phyloP scores from a whole-genome alignment of 805 yeast genomes.

The Kuraishia ogatae region DNA sequence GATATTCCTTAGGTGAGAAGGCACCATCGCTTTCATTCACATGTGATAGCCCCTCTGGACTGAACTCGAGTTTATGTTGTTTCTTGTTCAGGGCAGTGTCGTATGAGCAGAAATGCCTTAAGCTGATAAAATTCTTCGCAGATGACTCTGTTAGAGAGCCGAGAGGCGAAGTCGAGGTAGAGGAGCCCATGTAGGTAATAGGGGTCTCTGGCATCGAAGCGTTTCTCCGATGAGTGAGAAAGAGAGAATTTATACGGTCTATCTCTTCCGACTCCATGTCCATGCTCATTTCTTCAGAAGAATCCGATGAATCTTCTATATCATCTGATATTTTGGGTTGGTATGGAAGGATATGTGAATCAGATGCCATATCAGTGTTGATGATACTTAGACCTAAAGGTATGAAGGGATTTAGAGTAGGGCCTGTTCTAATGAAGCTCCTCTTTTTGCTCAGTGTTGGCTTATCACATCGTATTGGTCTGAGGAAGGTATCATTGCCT shows the following conservation, averaged over 20 bases:
- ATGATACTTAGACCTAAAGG: not conserved
- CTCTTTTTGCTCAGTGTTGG: not conserved
- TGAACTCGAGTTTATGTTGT: not conserved
- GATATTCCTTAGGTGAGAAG: not conserved
- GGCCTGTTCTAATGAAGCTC: not conserved
- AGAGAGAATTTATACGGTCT: not conserved
- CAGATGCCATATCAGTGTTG: not conserved
- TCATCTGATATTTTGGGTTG: not conserved
- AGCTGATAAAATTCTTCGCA: conserved; percentile 7
- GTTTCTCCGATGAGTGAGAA: not conserved
- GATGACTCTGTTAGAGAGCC: not conserved
- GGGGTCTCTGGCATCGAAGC: conserved; percentile 3
- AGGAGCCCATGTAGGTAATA: not conserved
- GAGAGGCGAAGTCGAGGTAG: not conserved
- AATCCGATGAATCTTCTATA: not conserved
- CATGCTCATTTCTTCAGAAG: not conserved
- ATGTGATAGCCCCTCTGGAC: not conserved
- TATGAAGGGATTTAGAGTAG: not conserved
- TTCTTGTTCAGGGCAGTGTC: conserved; percentile 14
- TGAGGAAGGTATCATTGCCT: not conserved
- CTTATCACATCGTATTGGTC: not conserved
- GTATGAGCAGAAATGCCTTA: conserved; percentile 22
- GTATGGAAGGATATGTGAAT: not conserved
- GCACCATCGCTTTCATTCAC: not conserved
- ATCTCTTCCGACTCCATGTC: not conserved